A percentile compares a stretch with the other conserved stretches of the same genome.
Conservation (phyloP, 495 filamentous ascomycete species). For the Aspergillus funiculosus region DNA sequence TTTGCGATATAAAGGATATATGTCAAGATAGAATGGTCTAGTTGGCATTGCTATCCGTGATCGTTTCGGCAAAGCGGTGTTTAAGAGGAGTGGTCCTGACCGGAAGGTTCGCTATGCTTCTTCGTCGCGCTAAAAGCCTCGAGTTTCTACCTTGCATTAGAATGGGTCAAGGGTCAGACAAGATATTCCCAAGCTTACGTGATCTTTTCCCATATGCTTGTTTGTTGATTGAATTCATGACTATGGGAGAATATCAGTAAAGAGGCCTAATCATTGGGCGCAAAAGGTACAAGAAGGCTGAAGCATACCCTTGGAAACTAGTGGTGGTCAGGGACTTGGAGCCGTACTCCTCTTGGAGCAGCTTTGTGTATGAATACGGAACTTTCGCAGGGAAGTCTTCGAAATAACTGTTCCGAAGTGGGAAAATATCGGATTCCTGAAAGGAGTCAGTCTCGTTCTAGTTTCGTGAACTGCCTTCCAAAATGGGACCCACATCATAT, state of each 20-base stretch:
- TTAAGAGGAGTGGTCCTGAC: slow-evolving; percentile 18
- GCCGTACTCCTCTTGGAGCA: slow-evolving; percentile 74
- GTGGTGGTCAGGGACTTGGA: slow-evolving; percentile 56
- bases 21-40: no score
- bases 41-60: no score
- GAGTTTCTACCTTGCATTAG: no score
- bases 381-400: slow-evolving; percentile 71
- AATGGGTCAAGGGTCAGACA: no score
- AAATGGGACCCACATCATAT: slow-evolving; percentile 37
- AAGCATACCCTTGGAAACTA: slow-evolving; percentile 56
- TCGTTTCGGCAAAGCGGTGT: not conserved
- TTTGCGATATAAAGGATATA: slow-evolving; percentile 1
- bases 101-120: slow-evolving; percentile 6
- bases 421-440: slow-evolving; percentile 64
- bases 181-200: slow-evolving; percentile 11
- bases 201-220: slow-evolving; percentile 30
- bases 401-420: slow-evolving; percentile 69
- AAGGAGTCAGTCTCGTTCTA: slow-evolving; percentile 12
- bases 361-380: slow-evolving; percentile 66
- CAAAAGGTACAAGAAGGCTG: not conserved
- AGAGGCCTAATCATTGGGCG: not conserved
- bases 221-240: slow-evolving; percentile 33
- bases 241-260: slow-evolving; percentile 16
- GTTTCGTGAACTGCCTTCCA: not conserved
- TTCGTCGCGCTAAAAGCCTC: slow-evolving; percentile 10